Evolutionary conservation across 805 yeast species (phyloP).

Genomic region (Suhomyces tanzawaensis): DNA sequence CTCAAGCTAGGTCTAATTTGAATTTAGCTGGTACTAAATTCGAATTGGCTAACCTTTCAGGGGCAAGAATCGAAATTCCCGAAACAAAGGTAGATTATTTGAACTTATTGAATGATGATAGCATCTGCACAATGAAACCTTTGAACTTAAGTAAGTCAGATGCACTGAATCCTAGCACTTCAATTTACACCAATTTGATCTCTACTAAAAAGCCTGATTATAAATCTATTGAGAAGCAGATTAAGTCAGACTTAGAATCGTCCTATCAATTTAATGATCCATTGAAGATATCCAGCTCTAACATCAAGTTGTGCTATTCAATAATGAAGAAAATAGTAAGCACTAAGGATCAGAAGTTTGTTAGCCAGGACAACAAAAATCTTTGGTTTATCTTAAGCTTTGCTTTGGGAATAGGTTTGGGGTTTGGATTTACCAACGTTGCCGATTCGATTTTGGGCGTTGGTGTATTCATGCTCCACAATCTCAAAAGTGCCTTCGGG

Average conservation of each 20-base stretch:
- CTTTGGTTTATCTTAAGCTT: conserved; percentile 33
- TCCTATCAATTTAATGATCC: conserved; percentile 30
- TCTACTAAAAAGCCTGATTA: conserved; percentile 25
- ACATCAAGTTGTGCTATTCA: conserved; percentile 16
- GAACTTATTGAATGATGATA: neutral
- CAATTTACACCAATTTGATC: conserved; percentile 23
- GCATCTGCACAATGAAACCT: neutral
- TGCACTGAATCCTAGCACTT: conserved; percentile 7
- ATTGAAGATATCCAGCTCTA: conserved; percentile 24
- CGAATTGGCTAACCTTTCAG: conserved; percentile 1
- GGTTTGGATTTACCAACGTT: conserved; percentile 25
- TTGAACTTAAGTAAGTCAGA: neutral
- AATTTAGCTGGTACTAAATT: neutral
- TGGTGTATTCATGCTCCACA: neutral
- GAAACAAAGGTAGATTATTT: neutral
- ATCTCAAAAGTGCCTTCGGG: neutral
- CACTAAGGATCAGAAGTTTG: conserved; percentile 6
- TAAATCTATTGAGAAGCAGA: conserved; percentile 25
- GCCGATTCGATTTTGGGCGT: conserved; percentile 17
- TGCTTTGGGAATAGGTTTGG: conserved; percentile 37
- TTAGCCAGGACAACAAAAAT: conserved; percentile 5
- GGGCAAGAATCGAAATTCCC: neutral
- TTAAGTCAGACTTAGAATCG: conserved; percentile 28
- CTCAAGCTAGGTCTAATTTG: neutral
- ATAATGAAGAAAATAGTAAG: conserved; percentile 12